phyloP scores from a whole-genome alignment of 129 eudicot genomes.

The Smallanthus sonchifolius region DNA sequence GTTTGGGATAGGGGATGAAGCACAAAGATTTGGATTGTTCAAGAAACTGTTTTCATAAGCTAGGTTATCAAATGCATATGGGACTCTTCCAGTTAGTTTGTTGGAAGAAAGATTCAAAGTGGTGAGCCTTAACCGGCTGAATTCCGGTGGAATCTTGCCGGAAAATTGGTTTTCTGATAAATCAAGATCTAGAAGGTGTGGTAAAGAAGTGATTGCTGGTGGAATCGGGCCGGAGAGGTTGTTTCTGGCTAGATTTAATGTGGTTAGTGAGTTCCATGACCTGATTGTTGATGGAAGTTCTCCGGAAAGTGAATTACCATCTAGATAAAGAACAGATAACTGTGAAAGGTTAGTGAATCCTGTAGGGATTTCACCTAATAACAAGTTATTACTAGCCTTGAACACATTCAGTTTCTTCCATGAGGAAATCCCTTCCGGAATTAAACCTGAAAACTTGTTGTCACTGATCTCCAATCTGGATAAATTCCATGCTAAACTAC shows the following conservation, averaged over 20 bases:
- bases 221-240: slow-evolving; percentile 77
- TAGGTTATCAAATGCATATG: slow-evolving; percentile 49
- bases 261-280: slow-evolving; percentile 66
- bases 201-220: slow-evolving; percentile 41
- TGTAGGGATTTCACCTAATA: slow-evolving; percentile 68
- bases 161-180: slow-evolving; percentile 67
- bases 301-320: slow-evolving; percentile 78
- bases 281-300: slow-evolving; percentile 49
- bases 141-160: slow-evolving; percentile 65
- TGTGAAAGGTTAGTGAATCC: slow-evolving; percentile 55
- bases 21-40: slow-evolving; percentile 62
- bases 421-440: slow-evolving; percentile 47
- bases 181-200: slow-evolving; percentile 69
- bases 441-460: slow-evolving; percentile 70
- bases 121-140: slow-evolving; percentile 51
- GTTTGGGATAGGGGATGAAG: slow-evolving; percentile 34
- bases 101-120: slow-evolving; percentile 74
- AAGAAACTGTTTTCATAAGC: slow-evolving; percentile 77
- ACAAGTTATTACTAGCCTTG: slow-evolving; percentile 62
- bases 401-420: slow-evolving; percentile 65
- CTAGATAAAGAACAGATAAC: slow-evolving; percentile 54
- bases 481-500: slow-evolving; percentile 51
- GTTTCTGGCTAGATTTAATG: slow-evolving; percentile 64
- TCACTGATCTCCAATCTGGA: slow-evolving; percentile 66
- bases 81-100: slow-evolving; percentile 61